Base-by-base conservation (phyloP, 345 rosid genomes). In the Arabidopsis arenosa region DNA sequence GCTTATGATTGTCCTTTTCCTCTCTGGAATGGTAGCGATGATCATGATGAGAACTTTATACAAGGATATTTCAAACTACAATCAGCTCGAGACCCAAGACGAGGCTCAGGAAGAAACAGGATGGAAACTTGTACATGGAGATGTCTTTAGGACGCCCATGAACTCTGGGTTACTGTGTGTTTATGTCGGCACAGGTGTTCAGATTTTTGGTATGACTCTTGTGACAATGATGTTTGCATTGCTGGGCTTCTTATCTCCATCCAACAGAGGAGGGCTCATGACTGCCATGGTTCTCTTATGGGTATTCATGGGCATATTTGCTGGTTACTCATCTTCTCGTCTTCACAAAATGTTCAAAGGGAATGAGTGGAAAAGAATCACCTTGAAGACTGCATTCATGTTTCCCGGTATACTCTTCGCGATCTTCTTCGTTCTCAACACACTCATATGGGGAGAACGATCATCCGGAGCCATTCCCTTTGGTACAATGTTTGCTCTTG, bases 1-100 rank as follows among this genome's bases (percentile, higher is more conserved):
- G 1, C 81, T 91, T 84, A 91, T 93, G 97, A 91, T 93, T 80
- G 97, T 93, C 54, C 86, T 91, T 52, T 93, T 93, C 83, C 97
- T 93, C 70, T 93, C 98, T 66, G 96, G 97, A 47, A 91, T 93
- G 97, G 93, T 93, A 76, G 98, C 98, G 43, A 91, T 93, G 98
- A 93, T 93, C 81, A 93, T 85, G 98, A 87, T 93, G 97, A 91
- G 97, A 83, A 93, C 97, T 14, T 84, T 93, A 28, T 91, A 91
- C 81, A 87, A 88, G 85, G 98, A 93, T 83, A 93, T 93, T 63
- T 79, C 98, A 47, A 93, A 91, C 82, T 93, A 93, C 75, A 91
- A 93, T 77, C 97, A 93, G 83, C 83, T 93, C 83, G 98, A 93
- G 76, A 89, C 98, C 43, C 97, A 93, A 89, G 98, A 93, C 4